phyloP scores from a whole-genome alignment of 176 grass and related monocot species.

The Poa pratensis region DNA sequence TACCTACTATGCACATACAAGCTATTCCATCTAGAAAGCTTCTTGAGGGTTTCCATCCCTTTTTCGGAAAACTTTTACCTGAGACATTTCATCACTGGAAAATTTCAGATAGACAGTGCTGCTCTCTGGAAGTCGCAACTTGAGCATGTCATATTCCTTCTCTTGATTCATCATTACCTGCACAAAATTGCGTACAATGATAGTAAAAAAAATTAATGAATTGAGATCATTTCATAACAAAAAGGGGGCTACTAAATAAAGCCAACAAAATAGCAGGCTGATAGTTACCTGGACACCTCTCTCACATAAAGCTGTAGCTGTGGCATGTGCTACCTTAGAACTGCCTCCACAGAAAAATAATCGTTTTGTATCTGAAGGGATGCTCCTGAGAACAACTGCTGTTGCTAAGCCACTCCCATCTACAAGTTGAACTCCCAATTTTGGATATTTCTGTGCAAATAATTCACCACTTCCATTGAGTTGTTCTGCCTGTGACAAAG shows the following conservation, averaged over 20 bases:
- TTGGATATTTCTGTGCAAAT: slow-evolving; percentile 75
- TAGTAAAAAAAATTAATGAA: background rate
- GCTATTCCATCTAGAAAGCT: background rate
- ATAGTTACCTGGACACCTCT: slow-evolving; percentile 66
- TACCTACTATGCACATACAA: background rate
- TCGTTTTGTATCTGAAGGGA: slow-evolving; percentile 59
- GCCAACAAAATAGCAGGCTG: background rate
- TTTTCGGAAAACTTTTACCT: slow-evolving; percentile 49
- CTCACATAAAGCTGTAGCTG: slow-evolving; percentile 68
- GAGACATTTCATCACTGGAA: slow-evolving; percentile 55
- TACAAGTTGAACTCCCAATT: slow-evolving; percentile 77
- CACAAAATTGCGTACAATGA: slow-evolving; percentile 9
- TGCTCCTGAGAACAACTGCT: slow-evolving; percentile 68
- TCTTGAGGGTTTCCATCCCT: background rate
- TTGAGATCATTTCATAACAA: background rate
- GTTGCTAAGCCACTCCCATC: slow-evolving; percentile 94
- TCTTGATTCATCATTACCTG: slow-evolving; percentile 76
- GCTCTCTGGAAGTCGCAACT: slow-evolving; percentile 53
- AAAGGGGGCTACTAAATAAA: background rate
- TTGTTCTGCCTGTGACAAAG: slow-evolving; percentile 54
- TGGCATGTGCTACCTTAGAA: slow-evolving; percentile 65
- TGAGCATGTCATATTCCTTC: slow-evolving; percentile 71
- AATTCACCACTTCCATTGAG: slow-evolving; percentile 79
- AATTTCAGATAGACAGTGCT: slow-evolving; percentile 56
- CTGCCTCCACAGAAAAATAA: slow-evolving; percentile 58